Percentiles rank a stretch among this genome's conserved stretches.
Evolutionary conservation across 1,284 basidiomycete genomes (phyloP).

Genomic region (Flammula alnicola): DNA sequence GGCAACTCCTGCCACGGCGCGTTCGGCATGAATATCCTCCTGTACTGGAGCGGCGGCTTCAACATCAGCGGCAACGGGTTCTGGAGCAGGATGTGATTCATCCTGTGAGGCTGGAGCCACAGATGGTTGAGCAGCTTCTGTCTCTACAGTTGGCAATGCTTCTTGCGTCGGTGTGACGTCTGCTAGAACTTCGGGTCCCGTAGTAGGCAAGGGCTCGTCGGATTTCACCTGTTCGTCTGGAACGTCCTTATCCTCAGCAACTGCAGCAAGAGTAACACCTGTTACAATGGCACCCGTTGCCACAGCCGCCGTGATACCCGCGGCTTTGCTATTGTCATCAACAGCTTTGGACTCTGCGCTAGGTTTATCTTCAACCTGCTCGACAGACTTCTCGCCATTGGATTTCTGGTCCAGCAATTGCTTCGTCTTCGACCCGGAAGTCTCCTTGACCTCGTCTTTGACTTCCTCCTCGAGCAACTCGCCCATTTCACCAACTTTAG

Average conservation of each 20-base stretch:
- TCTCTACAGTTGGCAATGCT: too few relatives aligned
- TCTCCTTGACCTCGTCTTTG: constrained; percentile 5
- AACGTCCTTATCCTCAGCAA: constrained; percentile 19
- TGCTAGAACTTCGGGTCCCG: too few relatives aligned
- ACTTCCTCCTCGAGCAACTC: constrained; percentile 60
- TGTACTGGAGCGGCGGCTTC: not conserved
- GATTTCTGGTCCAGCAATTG: too few relatives aligned
- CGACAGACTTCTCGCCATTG: not conserved
- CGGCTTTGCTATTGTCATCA: constrained; percentile 2
- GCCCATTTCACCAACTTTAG: constrained; percentile 65
- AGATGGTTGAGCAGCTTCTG: too few relatives aligned
- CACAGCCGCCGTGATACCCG: constrained; percentile 19
- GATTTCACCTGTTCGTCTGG: constrained; percentile 3
- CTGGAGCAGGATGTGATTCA: too few relatives aligned
- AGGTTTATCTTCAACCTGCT: constrained; percentile 1
- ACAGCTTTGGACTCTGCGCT: not conserved
- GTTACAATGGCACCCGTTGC: constrained; percentile 23
- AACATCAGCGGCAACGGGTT: not conserved
- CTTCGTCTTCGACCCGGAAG: not conserved
- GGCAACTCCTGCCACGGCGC: too few relatives aligned
- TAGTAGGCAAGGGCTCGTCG: not conserved
- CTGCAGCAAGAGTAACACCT: constrained; percentile 19
- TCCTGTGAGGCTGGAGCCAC: too few relatives aligned
- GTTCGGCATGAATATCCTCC: constrained; percentile 8
- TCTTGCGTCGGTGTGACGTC: too few relatives aligned